Conservation (phyloP, 1,284 basidiomycete genomes). For the Papiliotrema laurentii region DNA sequence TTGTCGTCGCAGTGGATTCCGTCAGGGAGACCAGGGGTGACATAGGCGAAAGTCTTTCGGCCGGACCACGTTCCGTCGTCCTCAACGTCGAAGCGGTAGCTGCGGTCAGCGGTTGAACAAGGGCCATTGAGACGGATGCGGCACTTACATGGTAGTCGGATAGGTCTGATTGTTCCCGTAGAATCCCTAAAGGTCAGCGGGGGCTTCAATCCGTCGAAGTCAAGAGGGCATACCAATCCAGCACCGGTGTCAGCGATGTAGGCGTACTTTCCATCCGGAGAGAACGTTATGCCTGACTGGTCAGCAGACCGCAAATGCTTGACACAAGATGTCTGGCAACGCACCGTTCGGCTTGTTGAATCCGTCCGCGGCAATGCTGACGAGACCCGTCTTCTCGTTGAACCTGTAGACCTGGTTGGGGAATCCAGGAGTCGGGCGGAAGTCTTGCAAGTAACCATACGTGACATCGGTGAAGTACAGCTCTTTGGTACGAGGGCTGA, state of each 20-base stretch:
- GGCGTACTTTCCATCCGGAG: constrained; percentile 59
- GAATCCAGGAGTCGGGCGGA: constrained; percentile 60
- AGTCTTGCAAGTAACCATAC: constrained; percentile 57
- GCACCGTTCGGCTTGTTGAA: constrained; percentile 50
- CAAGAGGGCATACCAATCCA: constrained; percentile 1
- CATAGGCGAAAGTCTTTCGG: constrained; percentile 66
- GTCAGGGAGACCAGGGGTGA: constrained; percentile 62
- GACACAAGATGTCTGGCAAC: constrained; percentile 1
- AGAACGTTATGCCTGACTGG: constrained; percentile 64
- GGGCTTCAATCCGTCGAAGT: not conserved
- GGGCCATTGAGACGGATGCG: not conserved
- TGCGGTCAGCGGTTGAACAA: constrained; percentile 30
- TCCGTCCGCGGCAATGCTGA: constrained; percentile 66
- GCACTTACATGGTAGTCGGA: constrained; percentile 63
- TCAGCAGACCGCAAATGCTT: not conserved
- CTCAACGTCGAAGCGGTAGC: constrained; percentile 65
- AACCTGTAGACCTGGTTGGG: constrained; percentile 71
- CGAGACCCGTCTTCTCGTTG: constrained; percentile 58
- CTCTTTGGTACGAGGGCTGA: constrained; percentile 54
- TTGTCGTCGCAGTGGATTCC: constrained; percentile 57
- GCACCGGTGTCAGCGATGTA: constrained; percentile 57
- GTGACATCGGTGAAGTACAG: constrained; percentile 53
- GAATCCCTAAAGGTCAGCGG: constrained; percentile 51
- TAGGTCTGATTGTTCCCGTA: constrained; percentile 59
- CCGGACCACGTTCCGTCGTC: constrained; percentile 59